Conservation (phyloP, 192 early-diverging fungal genomes). For the Borealophlyctis nickersoniae region DNA sequence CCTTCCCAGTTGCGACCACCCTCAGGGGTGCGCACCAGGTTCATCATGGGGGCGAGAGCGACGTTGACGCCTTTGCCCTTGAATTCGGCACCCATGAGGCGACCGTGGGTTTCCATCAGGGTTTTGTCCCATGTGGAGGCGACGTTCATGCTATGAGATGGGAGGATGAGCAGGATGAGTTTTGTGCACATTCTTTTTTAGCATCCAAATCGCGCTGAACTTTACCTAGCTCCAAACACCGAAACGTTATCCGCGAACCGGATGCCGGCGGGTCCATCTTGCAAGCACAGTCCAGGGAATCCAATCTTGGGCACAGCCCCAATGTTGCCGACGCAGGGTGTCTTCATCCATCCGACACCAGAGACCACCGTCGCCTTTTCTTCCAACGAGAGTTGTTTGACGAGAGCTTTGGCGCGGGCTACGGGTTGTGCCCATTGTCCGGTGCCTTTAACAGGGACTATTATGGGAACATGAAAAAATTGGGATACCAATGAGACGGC, state of each 20-base stretch:
- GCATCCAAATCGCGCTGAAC: conserved; percentile 16
- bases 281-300: conserved; percentile 54
- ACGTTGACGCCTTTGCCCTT: conserved; percentile 53
- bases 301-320: conserved; percentile 28
- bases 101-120: conserved; percentile 45
- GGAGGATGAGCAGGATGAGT: background rate
- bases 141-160: conserved; percentile 43
- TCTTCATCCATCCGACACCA: conserved; percentile 43
- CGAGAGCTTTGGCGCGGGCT: conserved; percentile 25
- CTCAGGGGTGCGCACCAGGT: conserved; percentile 36
- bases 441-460: no score
- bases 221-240: conserved; percentile 33
- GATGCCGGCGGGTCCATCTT: conserved; percentile 52
- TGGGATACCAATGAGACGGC: no score
- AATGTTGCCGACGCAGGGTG: conserved; percentile 53
- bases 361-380: conserved; percentile 49
- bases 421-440: conserved; percentile 28
- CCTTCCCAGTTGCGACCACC: conserved; percentile 44
- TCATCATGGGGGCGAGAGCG: conserved; percentile 50
- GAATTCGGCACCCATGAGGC: conserved; percentile 52
- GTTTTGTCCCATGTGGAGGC: conserved; percentile 59
- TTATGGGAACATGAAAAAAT: no score
- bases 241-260: conserved; percentile 43
- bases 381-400: conserved; percentile 33
- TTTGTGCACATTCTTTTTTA: conserved; percentile 16